Evolutionary conservation across 2,329 filamentous ascomycete genomes (phyloP), one percentile per base, ranked within the genome.

Genomic region (Pseudopyricularia cyperi): DNA sequence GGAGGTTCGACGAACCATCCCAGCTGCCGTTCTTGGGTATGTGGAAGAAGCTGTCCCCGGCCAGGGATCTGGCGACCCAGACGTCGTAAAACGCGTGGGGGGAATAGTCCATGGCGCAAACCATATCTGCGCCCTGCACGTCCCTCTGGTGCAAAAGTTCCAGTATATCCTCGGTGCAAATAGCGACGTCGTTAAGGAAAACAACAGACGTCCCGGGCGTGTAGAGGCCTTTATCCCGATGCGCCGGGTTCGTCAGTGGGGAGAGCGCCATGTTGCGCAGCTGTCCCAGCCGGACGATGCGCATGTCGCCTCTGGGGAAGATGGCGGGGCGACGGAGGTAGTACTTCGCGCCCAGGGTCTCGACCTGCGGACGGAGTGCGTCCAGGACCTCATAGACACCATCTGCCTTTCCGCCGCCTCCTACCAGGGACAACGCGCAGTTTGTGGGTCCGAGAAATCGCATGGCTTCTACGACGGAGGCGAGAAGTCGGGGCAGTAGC

Each of bases 91-190:
- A 81, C 3, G 64, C 61, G 42, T 71, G 71, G 37, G 17, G 14
- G 1, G 67, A 71, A 76, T 77, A 82, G 59, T 81, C 77, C 71
- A 82, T 75, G 7, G 67, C 76, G 57, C 76, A 82, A 0, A 71
- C 74, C 72, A 79, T 78, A 58, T 75, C 71, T 11, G 76, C 77
- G 2, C 59, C 61, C 47, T 74, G 72, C 7, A 56, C 57, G 8
- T 54, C 56, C 35, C 66, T 70, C 59, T 80, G 76, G 56, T 75
- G 67, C 2, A 71, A 56, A 2, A 80, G 63, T 60, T 81, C 77
- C 5, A 82, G 65, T 22, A 82, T 69, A 54, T 81, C 77, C 44
- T 80, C 74, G 14, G 65, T 42, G 53, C 75, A 79, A 8, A 66
- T 62, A 1, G 71, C 69, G 15, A 80, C 71, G 55, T 79, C 73